phyloP scores from a whole-genome alignment of 2,329 filamentous ascomycete species.

The Rhinocladiella mackenziei region DNA sequence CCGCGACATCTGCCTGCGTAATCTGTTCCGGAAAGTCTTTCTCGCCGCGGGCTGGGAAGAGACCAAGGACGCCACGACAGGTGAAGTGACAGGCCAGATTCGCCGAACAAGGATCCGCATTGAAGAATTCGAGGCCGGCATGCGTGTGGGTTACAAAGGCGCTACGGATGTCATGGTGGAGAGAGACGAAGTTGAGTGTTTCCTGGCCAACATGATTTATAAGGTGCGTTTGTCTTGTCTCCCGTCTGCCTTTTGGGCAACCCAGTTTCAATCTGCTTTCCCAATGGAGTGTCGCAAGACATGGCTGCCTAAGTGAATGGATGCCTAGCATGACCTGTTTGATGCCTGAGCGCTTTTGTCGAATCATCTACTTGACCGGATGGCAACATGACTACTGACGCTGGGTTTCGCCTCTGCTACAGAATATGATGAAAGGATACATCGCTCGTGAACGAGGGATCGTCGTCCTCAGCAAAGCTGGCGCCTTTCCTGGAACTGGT shows the following conservation, averaged over 20 bases:
- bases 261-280: too few species aligned
- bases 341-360: background rate
- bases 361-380: background rate
- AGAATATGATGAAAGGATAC: constrained; percentile 97
- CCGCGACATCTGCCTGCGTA: constrained; percentile 85
- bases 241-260: constrained; percentile 23
- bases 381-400: constrained; percentile 15
- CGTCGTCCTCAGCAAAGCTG: constrained; percentile 85
- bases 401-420: constrained; percentile 12
- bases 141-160: constrained; percentile 64
- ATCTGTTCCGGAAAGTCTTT: constrained; percentile 88
- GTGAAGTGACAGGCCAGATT: constrained; percentile 39
- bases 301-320: constrained; percentile 17
- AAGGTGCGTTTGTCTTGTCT: constrained; percentile 60
- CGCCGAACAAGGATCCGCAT: constrained; percentile 73
- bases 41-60: constrained; percentile 78
- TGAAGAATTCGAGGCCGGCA: constrained; percentile 76
- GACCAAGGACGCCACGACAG: constrained; percentile 61
- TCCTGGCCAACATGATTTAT: constrained; percentile 95
- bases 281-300: background rate
- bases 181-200: constrained; percentile 88
- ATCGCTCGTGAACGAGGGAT: constrained; percentile 86
- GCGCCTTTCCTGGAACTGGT: constrained; percentile 86
- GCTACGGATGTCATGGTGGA: constrained; percentile 61
- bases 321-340: constrained; percentile 7